phyloP scores from a whole-genome alignment of 1,284 basidiomycete genomes.

The Ustilago nuda region DNA sequence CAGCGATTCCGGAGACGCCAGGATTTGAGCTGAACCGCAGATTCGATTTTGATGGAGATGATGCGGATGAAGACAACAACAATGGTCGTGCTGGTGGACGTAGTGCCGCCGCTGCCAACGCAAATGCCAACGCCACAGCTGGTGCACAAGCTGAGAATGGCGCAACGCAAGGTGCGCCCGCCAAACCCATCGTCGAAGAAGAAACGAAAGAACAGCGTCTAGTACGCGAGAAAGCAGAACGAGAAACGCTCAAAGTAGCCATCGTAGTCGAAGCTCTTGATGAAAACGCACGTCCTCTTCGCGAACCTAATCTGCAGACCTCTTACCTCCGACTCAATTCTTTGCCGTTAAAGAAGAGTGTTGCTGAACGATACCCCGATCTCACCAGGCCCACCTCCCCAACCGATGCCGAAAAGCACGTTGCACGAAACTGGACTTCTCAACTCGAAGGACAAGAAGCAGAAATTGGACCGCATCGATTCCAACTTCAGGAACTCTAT shows the following conservation, averaged over 20 bases:
- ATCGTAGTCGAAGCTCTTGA: constrained; percentile 67
- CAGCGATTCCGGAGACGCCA: constrained; percentile 44
- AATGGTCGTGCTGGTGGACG: constrained; percentile 7
- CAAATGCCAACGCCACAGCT: neutral
- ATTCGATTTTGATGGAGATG: constrained; percentile 35
- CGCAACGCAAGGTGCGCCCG: neutral
- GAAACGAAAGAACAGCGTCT: constrained; percentile 57
- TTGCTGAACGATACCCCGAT: constrained; percentile 19
- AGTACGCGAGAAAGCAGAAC: constrained; percentile 56
- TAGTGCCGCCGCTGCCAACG: neutral
- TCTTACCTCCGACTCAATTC: constrained; percentile 60
- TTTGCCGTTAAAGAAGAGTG: constrained; percentile 34
- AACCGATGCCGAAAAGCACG: neutral
- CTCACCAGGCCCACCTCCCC: neutral
- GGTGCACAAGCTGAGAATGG: neutral
- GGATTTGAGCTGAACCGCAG: constrained; percentile 41
- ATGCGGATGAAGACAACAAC: constrained; percentile 29
- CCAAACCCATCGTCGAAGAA: constrained; percentile 30
- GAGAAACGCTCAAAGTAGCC: constrained; percentile 61
- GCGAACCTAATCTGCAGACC: constrained; percentile 62
- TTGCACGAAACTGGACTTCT: constrained; percentile 40
- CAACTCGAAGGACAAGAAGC: constrained; percentile 65
- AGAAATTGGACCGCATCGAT: constrained; percentile 63
- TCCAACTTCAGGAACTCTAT: constrained; percentile 68
- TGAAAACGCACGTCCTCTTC: constrained; percentile 55